Conservation (phyloP, 1,284 basidiomycete species). For the Bondarzewia mesenterica region DNA sequence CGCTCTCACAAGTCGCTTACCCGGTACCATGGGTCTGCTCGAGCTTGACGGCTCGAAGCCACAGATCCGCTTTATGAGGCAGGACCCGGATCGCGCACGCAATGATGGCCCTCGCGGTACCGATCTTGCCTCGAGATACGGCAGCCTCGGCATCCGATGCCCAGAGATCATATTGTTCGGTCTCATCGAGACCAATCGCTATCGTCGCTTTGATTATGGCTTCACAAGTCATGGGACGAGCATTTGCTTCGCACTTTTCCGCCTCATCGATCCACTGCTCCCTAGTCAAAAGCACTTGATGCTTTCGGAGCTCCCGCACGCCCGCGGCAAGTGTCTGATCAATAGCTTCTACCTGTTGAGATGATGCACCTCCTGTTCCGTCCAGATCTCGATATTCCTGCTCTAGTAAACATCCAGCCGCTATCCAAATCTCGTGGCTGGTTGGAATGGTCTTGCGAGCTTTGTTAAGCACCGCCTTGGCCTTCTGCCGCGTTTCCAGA, state of each 20-base stretch:
- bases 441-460: slow-evolving; percentile 93
- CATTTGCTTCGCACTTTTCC: slow-evolving; percentile 85
- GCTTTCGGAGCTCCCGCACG: slow-evolving; percentile 70
- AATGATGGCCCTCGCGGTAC: slow-evolving; percentile 80
- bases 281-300: slow-evolving; percentile 83
- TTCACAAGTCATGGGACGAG: slow-evolving; percentile 80
- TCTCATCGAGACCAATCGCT: slow-evolving; percentile 92
- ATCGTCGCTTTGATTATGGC: slow-evolving; percentile 95
- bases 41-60: slow-evolving; percentile 86
- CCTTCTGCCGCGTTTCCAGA: slow-evolving; percentile 84
- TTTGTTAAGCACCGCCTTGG: slow-evolving; percentile 92
- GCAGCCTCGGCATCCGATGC: slow-evolving; percentile 84
- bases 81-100: slow-evolving; percentile 88
- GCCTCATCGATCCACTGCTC: slow-evolving; percentile 98
- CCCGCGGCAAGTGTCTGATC: slow-evolving; percentile 86
- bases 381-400: slow-evolving; percentile 54
- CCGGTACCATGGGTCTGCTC: slow-evolving; percentile 86
- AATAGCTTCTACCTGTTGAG: slow-evolving; percentile 62
- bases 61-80: slow-evolving; percentile 76
- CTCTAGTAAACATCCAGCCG: slow-evolving; percentile 86
- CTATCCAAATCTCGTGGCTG: slow-evolving; percentile 98
- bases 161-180: slow-evolving; percentile 88
- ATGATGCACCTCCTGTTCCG: slow-evolving; percentile 45
- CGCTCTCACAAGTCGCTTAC: too few relatives aligned
- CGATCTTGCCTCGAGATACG: slow-evolving; percentile 67